These are phyloP conservation scores for Chloranthus sessilifolius DNA, from an alignment of 164 flowering plant genomes.

Conservation along the genomic window DNA sequence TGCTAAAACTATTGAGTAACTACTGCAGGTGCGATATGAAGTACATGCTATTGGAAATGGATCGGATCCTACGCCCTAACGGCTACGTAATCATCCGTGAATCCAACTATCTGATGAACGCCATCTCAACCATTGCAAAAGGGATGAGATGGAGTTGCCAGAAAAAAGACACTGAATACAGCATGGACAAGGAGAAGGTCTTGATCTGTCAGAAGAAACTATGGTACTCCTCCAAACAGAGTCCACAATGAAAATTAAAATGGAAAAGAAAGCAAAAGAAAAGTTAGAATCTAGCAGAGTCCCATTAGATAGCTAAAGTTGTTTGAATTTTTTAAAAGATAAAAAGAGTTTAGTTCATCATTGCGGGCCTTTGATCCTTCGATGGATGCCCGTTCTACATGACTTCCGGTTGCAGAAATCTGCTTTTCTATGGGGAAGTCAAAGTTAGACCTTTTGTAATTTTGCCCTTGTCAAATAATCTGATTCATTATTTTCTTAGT, in stretches of 20 bases:
- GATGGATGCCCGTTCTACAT: not conserved
- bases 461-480: conserved; percentile 2
- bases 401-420: not conserved
- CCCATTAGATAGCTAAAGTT: no score
- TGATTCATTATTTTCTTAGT: conserved; percentile 6
- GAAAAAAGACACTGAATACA: conserved; percentile 68
- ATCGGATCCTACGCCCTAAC: conserved; percentile 72
- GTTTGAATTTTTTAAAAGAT: no score
- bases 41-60: conserved; percentile 85
- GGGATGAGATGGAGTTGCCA: conserved; percentile 90
- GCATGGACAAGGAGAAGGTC: conserved; percentile 61
- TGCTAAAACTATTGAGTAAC: no score
- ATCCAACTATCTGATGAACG: conserved; percentile 63
- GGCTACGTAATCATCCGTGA: conserved; percentile 83
- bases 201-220: conserved; percentile 86
- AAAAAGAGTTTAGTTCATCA: no score
- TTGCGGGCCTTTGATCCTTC: no score
- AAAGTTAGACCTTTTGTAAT: not conserved
- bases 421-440: not conserved
- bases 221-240: conserved; percentile 59
- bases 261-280: not conserved
- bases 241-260: conserved; percentile 21
- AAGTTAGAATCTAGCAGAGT: no score
- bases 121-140: conserved; percentile 56
- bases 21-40: conserved; percentile 84